These are phyloP conservation scores for Hippophae gyantsensis DNA, from an alignment of 306 rosid species.

Conservation along the genomic window DNA sequence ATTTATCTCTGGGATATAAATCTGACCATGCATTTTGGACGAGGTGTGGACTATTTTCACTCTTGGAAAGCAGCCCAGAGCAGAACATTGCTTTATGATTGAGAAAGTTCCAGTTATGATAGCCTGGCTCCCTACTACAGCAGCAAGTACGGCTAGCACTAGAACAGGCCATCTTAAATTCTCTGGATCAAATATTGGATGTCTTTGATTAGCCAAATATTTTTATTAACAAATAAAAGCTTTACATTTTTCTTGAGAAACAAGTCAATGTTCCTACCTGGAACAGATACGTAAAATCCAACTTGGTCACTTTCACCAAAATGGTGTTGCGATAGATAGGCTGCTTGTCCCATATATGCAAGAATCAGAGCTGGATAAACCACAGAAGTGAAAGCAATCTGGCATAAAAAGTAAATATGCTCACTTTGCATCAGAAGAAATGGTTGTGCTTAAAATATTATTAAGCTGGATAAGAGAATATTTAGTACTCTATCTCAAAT, in stretches of 20 bases:
- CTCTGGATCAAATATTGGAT: conserved; percentile 38
- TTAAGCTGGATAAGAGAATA: not conserved
- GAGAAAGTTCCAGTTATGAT: conserved; percentile 95
- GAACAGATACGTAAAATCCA: conserved; percentile 87
- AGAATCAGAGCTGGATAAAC: conserved; percentile 86
- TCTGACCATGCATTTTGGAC: conserved; percentile 86
- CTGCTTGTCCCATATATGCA: conserved; percentile 99
- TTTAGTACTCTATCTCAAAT: too few species aligned
- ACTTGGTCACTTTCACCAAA: conserved; percentile 16
- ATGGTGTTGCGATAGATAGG: conserved; percentile 70
- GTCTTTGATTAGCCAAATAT: conserved; percentile 23
- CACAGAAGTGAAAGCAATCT: conserved; percentile 91
- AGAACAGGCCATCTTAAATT: conserved; percentile 84
- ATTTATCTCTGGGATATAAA: conserved; percentile 91
- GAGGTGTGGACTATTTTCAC: conserved; percentile 91
- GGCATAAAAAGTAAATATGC: conserved; percentile 29
- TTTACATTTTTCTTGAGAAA: conserved; percentile 14
- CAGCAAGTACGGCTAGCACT: conserved; percentile 82
- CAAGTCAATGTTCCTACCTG: conserved; percentile 44
- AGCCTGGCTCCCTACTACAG: conserved; percentile 96
- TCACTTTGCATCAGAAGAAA: conserved; percentile 15
- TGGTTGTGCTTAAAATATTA: conserved; percentile 7
- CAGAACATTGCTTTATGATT: conserved; percentile 82
- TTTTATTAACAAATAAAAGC: not conserved
- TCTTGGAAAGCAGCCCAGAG: conserved; percentile 82